Percentiles rank a stretch among this genome's conserved stretches.
Evolutionary conservation across 2,329 filamentous ascomycete genomes (phyloP).

Genomic region (Ceratocystis cacaofunesta): DNA sequence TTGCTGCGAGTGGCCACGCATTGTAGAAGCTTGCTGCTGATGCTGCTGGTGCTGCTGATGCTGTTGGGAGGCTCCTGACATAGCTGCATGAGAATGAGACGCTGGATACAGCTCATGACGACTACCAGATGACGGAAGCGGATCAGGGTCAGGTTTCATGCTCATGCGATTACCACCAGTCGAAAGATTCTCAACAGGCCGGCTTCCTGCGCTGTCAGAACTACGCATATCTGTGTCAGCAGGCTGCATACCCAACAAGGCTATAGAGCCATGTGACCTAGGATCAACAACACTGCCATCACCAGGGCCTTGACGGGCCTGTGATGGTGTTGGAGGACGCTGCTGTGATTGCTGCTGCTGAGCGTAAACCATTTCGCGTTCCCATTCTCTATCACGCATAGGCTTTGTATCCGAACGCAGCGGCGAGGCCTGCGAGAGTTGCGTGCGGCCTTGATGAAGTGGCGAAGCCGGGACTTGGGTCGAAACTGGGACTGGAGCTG

Average conservation of each 20-base stretch:
- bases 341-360: slow-evolving; percentile 13
- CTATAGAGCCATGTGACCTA: not conserved
- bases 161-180: slow-evolving; percentile 8
- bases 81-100: not conserved
- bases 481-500: too few species aligned
- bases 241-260: slow-evolving; percentile 6
- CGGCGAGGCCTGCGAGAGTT: slow-evolving; percentile 17
- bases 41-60: not conserved
- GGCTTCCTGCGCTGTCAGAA: not conserved
- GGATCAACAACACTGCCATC: not conserved
- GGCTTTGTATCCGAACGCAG: slow-evolving; percentile 24
- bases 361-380: slow-evolving; percentile 15
- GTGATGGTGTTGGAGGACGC: slow-evolving; percentile 8
- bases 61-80: not conserved
- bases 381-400: slow-evolving; percentile 18
- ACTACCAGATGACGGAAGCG: not conserved
- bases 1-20: not conserved
- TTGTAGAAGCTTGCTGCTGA: not conserved
- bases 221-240: slow-evolving; percentile 9
- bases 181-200: slow-evolving; percentile 6
- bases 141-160: slow-evolving; percentile 14
- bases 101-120: slow-evolving; percentile 1
- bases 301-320: not conserved
- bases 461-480: not conserved
- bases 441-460: slow-evolving; percentile 18